Base-by-base conservation (phyloP, 2,329 filamentous ascomycete genomes). In the Verticillium klebahnii region DNA sequence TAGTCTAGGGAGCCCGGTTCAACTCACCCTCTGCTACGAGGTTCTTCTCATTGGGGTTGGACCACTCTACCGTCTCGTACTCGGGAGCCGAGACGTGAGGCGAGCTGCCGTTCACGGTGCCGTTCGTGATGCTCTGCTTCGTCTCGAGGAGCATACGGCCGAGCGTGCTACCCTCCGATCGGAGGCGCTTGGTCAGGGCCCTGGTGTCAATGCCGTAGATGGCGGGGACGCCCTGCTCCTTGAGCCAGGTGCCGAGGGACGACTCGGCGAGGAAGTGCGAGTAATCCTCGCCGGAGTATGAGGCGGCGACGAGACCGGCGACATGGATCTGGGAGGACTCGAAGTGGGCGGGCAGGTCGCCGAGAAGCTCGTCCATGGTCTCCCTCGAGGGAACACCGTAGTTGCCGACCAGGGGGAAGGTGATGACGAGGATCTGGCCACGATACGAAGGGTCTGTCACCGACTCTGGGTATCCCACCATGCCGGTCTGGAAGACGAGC, bases 401-500 rank as follows among this genome's bases (percentile, higher is more conserved):
- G 83, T 98, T 99, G 75, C 94, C 94, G 63, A 97, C 90, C 45
- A 98, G 83, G 63, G 94, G 95, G 76, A 97, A 97, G 60, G 94
- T 99, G 72, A 98, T 88, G 77, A 98, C 93, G 69, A 99, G 85
- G 70, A 99, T 97, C 80, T 99, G 94, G 65, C 91, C 91, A 58
- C 90, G 89, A 78, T 95, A 94, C 58, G 91, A 94, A 68, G 91
- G 91, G 73, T 95, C 91, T 64, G 91, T 94, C 70, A 95, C 84
- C 57, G 90, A 96, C 82, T 99, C 95, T 52, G 95, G 93, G 76
- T 99, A 99, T 73, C 95, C 95, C 70, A 98, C 95, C 93, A 98
- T 97, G 78, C 95, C 95, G 62, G 95, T 99, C 85, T 98, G 94
- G 82, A 99, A 99, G 79, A 99, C 95, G 75, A 99, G 84, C 83